Percentiles rank a stretch among this genome's conserved stretches.
phyloP scores from a whole-genome alignment of 345 rosid genomes.

The Linum trigynum region DNA sequence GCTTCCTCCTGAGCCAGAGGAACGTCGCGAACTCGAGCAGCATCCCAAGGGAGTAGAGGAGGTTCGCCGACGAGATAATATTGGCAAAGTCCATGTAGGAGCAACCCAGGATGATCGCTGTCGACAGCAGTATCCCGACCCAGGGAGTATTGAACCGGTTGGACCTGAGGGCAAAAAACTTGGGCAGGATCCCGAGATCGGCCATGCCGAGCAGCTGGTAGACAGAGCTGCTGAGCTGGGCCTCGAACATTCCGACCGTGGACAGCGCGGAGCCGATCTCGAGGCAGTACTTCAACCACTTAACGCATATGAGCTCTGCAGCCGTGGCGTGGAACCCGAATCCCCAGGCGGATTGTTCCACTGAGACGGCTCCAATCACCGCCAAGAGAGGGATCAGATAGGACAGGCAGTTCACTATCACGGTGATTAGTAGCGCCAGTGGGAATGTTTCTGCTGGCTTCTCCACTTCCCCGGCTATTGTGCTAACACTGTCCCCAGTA shows the following conservation, averaged over 20 bases:
- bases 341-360: conserved; percentile 51
- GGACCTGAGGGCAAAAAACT: conserved; percentile 38
- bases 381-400: conserved; percentile 77
- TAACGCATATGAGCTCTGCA: conserved; percentile 64
- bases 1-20: conserved; percentile 51
- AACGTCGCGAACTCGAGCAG: conserved; percentile 61
- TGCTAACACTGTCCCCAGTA: conserved; percentile 92
- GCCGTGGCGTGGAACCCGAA: conserved; percentile 66
- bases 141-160: conserved; percentile 70
- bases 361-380: conserved; percentile 54
- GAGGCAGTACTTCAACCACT: conserved; percentile 65
- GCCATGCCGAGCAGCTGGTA: conserved; percentile 82
- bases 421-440: conserved; percentile 47
- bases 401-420: conserved; percentile 65
- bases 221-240: conserved; percentile 67
- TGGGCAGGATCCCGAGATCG: conserved; percentile 50
- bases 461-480: conserved; percentile 77
- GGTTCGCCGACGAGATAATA: conserved; percentile 54
- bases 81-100: conserved; percentile 45
- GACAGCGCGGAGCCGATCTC: conserved; percentile 70
- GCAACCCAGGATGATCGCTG: conserved; percentile 38
- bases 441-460: conserved; percentile 66
- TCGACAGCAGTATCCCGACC: conserved; percentile 53
- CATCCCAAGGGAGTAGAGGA: conserved; percentile 73
- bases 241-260: conserved; percentile 68